Conservation (phyloP, 192 early-diverging fungal genomes). For the Thamnidium elegans region DNA sequence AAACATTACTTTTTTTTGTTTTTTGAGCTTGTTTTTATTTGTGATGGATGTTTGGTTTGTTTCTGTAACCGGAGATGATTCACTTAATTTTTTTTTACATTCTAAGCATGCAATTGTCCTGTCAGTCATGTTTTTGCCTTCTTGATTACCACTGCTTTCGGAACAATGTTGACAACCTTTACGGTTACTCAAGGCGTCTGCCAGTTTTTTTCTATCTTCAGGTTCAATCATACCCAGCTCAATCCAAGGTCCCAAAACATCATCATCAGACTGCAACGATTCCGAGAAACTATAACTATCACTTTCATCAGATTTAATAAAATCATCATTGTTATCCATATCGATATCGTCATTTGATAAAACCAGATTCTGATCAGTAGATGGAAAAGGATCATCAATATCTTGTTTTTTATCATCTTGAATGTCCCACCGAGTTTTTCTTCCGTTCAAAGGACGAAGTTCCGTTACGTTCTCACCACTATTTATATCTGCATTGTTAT, state of each 20-base stretch:
- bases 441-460: slow-evolving; percentile 6
- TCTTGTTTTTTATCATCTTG: background rate
- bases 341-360: background rate
- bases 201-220: too few relatives aligned
- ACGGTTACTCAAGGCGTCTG: background rate
- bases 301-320: background rate
- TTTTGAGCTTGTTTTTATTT: background rate
- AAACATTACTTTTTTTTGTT: slow-evolving; percentile 1
- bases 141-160: too few relatives aligned
- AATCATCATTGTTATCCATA: background rate
- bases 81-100: background rate
- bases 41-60: background rate
- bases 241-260: slow-evolving; percentile 33
- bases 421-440: slow-evolving; percentile 28
- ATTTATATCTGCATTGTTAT: background rate
- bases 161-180: background rate
- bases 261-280: slow-evolving; percentile 30
- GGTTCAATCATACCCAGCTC: slow-evolving; percentile 3
- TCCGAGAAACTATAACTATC: slow-evolving; percentile 1
- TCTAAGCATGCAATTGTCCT: background rate
- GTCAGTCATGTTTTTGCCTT: too few relatives aligned
- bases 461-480: background rate
- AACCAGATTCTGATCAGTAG: background rate
- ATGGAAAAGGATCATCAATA: too few relatives aligned
- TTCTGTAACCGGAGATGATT: background rate